Conservation (phyloP, 2,329 filamentous ascomycete genomes). For the Fusarium chlamydosporum region DNA sequence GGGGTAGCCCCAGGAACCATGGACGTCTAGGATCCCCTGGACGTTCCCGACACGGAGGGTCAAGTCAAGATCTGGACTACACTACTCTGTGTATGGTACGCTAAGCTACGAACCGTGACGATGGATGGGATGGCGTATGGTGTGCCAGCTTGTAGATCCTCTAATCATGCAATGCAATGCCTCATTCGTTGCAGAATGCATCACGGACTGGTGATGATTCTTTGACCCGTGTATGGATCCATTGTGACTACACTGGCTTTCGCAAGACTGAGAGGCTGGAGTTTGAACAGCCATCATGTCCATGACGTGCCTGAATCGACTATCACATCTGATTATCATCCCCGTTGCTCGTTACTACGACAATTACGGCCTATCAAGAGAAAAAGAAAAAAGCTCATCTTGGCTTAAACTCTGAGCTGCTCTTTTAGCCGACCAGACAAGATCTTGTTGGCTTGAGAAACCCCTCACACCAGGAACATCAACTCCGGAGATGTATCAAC, state of each 20-base stretch:
- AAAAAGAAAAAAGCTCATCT: slow-evolving; percentile 17
- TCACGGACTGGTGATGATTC: slow-evolving; percentile 8
- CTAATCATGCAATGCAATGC: slow-evolving; percentile 26
- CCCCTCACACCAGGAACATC: slow-evolving; percentile 41
- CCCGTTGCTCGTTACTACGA: slow-evolving; percentile 22
- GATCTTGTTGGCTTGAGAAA: slow-evolving; percentile 26
- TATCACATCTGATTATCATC: slow-evolving; percentile 5
- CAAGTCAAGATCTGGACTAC: slow-evolving; percentile 47
- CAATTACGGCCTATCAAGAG: slow-evolving; percentile 13
- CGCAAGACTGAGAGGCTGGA: slow-evolving; percentile 16
- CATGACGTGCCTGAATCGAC: slow-evolving; percentile 25
- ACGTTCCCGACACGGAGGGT: slow-evolving; percentile 44
- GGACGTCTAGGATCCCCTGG: slow-evolving; percentile 46
- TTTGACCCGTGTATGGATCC: slow-evolving; percentile 7
- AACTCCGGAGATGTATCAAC: slow-evolving; percentile 7
- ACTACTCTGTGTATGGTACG: neutral
- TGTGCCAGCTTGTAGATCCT: slow-evolving; percentile 43
- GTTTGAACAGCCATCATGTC: slow-evolving; percentile 17
- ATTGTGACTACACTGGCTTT: slow-evolving; percentile 3
- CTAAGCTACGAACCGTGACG: slow-evolving; percentile 23
- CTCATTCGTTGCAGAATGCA: slow-evolving; percentile 27
- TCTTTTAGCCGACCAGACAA: slow-evolving; percentile 15
- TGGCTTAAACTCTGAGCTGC: slow-evolving; percentile 39
- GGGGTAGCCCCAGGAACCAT: slow-evolving; percentile 51
- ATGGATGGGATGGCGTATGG: slow-evolving; percentile 36